Evolutionary conservation across 495 filamentous ascomycete species (phyloP), one percentile per base, ranked within the genome.

Genomic region (Thermothielavioides terrestris): DNA sequence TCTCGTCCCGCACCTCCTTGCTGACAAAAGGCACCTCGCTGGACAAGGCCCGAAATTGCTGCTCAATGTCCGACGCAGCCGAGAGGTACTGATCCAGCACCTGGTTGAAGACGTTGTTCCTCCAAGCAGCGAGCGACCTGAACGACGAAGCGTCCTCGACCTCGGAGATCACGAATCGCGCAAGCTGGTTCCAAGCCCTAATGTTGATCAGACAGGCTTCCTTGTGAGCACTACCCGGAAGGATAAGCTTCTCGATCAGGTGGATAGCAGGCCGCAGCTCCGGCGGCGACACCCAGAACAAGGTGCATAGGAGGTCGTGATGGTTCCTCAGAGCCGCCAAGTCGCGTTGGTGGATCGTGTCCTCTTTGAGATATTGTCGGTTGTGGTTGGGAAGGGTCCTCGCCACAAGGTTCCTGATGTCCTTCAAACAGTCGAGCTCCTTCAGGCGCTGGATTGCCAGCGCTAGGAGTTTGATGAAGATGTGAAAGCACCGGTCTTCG

Each of bases 321-420:
- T 98, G 91, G 59, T 97, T 98, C 50, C 89, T 77, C 30, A 97
- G 69, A 0, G 89, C 84, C 20, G 88, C 82, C n/a, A 97, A 72
- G 50, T 95, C 86, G 44, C 80, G 79, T 55, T 85, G 78, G 30
- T 73, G 77, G 17, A 96, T 69, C 0, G 72, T 68, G 50, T 89
- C 76, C 55, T 95, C 89, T 62, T 90, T 95, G 5, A 85, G 86
- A 56, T 92, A 89, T 38, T 81, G 82, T 17, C 89, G 81, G 38
- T 87, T 83, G 60, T 96, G 89, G 53, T 95, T 96, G 12, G 92
- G 92, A 34, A 94, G 75, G 9, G 90, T 77, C 28, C 91, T 80
- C 58, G 83, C 84, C 4, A 88, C 76, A 18, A 95, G 71, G 51
- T 88, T 86, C 18, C 77, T 76, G 47, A 94, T 80, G 58, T 84